These are phyloP conservation scores for Pyrus betulifolia DNA, from an alignment of 306 rosid species.

Conservation along the genomic window DNA sequence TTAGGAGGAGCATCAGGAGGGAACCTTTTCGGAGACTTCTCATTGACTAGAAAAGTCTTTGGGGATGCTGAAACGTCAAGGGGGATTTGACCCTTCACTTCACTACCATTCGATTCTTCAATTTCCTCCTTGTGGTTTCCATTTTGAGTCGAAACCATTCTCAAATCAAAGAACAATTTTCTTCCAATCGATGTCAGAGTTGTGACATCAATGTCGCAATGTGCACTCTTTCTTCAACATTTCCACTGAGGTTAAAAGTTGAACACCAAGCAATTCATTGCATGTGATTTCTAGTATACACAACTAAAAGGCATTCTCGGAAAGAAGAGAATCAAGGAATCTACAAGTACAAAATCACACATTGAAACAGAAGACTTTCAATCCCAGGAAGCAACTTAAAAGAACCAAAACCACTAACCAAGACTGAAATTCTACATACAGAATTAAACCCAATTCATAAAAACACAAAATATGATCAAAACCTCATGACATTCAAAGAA, in stretches of 20 bases:
- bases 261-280: conserved; percentile 4
- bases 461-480: not conserved
- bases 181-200: conserved; percentile 18
- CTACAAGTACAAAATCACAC: not conserved
- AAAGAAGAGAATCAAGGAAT: conserved; percentile 9
- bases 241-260: not conserved
- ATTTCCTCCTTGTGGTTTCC: conserved; percentile 46
- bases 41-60: conserved; percentile 29
- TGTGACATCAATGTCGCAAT: conserved; percentile 10
- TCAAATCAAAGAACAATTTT: not conserved
- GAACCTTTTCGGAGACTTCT: conserved; percentile 35
- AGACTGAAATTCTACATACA: not conserved
- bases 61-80: conserved; percentile 32
- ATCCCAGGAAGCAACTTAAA: not conserved
- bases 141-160: conserved; percentile 47
- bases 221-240: conserved; percentile 1
- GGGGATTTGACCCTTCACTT: conserved; percentile 34
- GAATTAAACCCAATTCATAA: conserved; percentile 5
- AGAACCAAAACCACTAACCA: conserved; percentile 1
- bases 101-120: conserved; percentile 31
- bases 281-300: not conserved
- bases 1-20: conserved; percentile 28
- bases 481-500: not conserved
- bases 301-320: not conserved
- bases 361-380: not conserved